Base-by-base conservation (phyloP, 2,329 filamentous ascomycete genomes). In the Onygena corvina region DNA sequence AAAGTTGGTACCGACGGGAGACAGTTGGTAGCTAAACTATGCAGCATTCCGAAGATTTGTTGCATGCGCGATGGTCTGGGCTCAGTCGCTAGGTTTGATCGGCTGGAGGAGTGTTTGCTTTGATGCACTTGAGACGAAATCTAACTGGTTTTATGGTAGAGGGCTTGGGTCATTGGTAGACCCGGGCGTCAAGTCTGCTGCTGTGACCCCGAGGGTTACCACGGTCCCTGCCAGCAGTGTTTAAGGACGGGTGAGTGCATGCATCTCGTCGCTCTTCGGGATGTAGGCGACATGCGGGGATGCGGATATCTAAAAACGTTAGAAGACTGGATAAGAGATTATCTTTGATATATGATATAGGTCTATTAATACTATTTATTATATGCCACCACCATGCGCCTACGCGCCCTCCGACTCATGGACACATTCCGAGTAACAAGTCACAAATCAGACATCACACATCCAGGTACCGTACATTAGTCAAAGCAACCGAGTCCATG, bases 341-440 rank as follows among this genome's bases (percentile, higher is more conserved):
- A 23, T 42, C 38, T 25, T 42, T 42, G 27, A 42, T 25, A 18
- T 42, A 42, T 42, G 27, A 18, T 42, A 42, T 42, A 14, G 21
- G 38, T 42, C 38, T 42, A 42, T 42, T 42, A 42, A 42, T 42
- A 42, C 21, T 42, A 42, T n/a, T n/a, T n/a, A n/a, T 27, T 42
- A 27, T 42, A 42, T 42, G 20, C 21, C 21, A 11, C 16, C 38
- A 42, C 38, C 38, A 42, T 42, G 38, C 38, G 23, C 38, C 36
- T n/a, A 42, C 38, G 21, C 38, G 38, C 38, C 38, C 38, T 25
- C 38, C 38, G 27, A 42, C 38, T 42, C 38, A 42, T 42, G 16
- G 38, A 42, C 38, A 42, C 38, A 42, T 42, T 42, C 12, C 38
- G 27, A 29, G 38, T 8, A 42, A 14, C n/a, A 29, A 16, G 27